Evolutionary conservation across 1,139 yeast species (phyloP), one percentile per base, ranked within the genome.

Genomic region (Suhomyces anneliseae): DNA sequence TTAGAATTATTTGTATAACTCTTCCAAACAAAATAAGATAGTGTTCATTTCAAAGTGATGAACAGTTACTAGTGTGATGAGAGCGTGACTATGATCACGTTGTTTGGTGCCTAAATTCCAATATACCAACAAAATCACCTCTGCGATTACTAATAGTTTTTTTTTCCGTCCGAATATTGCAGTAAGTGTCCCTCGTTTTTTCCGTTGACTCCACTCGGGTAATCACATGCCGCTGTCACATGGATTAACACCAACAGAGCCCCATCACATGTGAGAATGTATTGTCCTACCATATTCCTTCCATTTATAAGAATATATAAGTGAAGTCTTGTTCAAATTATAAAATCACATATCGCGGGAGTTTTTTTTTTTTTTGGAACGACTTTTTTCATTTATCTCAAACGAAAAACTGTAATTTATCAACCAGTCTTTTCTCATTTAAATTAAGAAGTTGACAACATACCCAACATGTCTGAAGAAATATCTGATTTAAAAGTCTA

Each of bases 401-500:
- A 35, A 9, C 27, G 36, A 39, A 40, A 29, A 43, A 44, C 36
- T 38, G 38, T 39, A 36, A 36, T 39, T 34, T 34, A 29, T 15
- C 31, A 42, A 15, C 14, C 36, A 37, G 38, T 42, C 36, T 37
- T 42, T 45, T 38, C 37, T 32, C 31, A 32, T 38, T 11, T 12
- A 15, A 36, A 35, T 15, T 32, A 39, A 19, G 24, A 19, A 19
- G 24, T 19, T 19, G 24, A 19, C 24, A 19, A 19, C 24, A 19
- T 19, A 19, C 3, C 24, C 24, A 27, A 32, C 12, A 54, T 52
- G 55, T 46, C 55, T 29, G 60, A 57, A 6, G 24, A 19, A 39
- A 40, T 42, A 45, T 44, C 52, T 29, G 67, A 69, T 34, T 54
- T 64, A 54, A 68, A 65, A 49, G 58, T 56, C 36, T 67, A 57